Percentiles rank a stretch among this genome's conserved stretches.
Conservation (phyloP, 2,329 filamentous ascomycete species). For the Colletotrichum sp. region DNA sequence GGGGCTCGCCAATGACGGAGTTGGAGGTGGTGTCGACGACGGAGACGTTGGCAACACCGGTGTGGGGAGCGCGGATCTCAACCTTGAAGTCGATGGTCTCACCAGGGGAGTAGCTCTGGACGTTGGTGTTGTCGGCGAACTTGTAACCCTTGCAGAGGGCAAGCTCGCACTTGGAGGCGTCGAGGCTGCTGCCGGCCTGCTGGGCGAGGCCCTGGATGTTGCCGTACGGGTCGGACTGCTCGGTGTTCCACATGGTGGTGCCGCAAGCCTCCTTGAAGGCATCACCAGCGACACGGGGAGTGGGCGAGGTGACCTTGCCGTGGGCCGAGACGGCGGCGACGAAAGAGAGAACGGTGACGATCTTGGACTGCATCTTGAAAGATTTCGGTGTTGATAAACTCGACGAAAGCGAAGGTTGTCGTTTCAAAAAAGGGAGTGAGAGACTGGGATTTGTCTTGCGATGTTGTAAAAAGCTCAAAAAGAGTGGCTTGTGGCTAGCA, state of each 20-base stretch:
- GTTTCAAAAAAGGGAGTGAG: neutral
- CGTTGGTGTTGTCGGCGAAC: constrained; percentile 34
- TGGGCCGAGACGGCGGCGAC: constrained; percentile 24
- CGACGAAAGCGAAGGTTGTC: neutral
- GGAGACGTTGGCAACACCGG: constrained; percentile 49
- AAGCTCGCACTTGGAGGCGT: constrained; percentile 35
- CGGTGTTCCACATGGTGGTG: constrained; percentile 25
- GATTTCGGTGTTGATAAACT: neutral
- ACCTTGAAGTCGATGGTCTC: constrained; percentile 41
- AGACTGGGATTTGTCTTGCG: constrained; percentile 5
- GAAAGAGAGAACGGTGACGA: constrained; percentile 22
- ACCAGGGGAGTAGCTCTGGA: constrained; percentile 33
- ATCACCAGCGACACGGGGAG: constrained; percentile 22
- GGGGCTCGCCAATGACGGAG: constrained; percentile 50
- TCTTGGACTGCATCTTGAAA: constrained; percentile 22
- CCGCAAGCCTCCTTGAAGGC: constrained; percentile 28
- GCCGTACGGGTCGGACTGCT: constrained; percentile 32
- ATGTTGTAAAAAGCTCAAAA: constrained; percentile 16
- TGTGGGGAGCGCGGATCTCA: constrained; percentile 42
- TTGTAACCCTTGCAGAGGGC: constrained; percentile 39
- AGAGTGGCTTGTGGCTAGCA: constrained; percentile 24
- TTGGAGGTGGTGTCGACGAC: constrained; percentile 52
- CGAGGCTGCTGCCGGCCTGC: constrained; percentile 29
- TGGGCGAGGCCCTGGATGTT: constrained; percentile 42
- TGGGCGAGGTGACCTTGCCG: constrained; percentile 24